phyloP scores from a whole-genome alignment of 495 filamentous ascomycete species.

The Echria macrotheca region DNA sequence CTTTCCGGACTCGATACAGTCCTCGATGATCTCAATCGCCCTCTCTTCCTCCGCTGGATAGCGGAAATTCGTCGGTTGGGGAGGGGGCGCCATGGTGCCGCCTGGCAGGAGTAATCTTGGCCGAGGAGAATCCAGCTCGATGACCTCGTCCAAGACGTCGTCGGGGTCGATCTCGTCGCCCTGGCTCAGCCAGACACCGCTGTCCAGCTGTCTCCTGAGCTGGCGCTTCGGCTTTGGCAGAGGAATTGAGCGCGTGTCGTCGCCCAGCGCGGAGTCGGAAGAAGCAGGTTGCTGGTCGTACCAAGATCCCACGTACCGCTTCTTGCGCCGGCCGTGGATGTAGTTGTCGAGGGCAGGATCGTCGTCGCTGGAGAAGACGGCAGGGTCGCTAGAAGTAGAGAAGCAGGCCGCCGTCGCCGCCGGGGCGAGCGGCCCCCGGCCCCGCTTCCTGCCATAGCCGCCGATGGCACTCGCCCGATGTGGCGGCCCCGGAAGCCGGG shows the following conservation, averaged over 20 bases:
- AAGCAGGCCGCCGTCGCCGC: slow-evolving; percentile 13
- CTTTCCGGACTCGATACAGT: slow-evolving; percentile 55
- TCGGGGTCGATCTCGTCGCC: slow-evolving; percentile 45
- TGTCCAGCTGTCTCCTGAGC: slow-evolving; percentile 65
- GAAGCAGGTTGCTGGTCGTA: slow-evolving; percentile 56
- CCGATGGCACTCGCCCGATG: no score
- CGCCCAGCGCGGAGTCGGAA: slow-evolving; percentile 29
- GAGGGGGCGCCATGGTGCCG: slow-evolving; percentile 10
- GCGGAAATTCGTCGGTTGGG: background rate
- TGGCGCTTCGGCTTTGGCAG: slow-evolving; percentile 41
- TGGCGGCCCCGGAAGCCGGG: slow-evolving; percentile 30
- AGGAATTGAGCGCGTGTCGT: slow-evolving; percentile 19
- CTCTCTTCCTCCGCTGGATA: no score
- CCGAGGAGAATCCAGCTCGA: slow-evolving; percentile 21
- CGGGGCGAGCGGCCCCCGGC: slow-evolving; percentile 22
- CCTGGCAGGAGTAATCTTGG: background rate
- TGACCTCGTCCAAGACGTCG: slow-evolving; percentile 36
- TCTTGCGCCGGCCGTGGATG: slow-evolving; percentile 40
- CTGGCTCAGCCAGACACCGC: slow-evolving; percentile 76
- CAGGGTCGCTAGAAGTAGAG: slow-evolving; percentile 62
- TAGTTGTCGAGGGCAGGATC: slow-evolving; percentile 71
- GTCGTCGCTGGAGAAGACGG: slow-evolving; percentile 75
- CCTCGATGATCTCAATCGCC: no score
- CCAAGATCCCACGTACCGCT: slow-evolving; percentile 65
- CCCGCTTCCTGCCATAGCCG: slow-evolving; percentile 40